Percentiles rank a stretch among this genome's conserved stretches.
Evolutionary conservation across 176 grass and related monocot species (phyloP).

Genomic region (Zoysia japonica): DNA sequence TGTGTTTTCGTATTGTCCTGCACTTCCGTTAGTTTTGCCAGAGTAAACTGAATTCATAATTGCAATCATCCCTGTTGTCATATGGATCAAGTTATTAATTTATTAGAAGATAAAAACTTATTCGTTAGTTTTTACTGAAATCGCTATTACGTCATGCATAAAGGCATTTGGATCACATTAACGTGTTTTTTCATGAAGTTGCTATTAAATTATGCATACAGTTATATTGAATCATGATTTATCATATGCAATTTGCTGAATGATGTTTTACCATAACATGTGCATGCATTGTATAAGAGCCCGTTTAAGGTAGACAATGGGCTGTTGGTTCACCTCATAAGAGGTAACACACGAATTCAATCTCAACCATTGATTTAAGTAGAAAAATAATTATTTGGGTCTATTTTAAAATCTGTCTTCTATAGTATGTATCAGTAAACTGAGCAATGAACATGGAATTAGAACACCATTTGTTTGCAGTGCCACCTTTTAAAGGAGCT

Average conservation of each 20-base stretch:
- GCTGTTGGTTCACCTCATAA: no score
- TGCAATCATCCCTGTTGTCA: not conserved
- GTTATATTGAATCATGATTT: not conserved
- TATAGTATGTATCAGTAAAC: not conserved
- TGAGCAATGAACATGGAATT: not conserved
- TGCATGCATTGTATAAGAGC: not conserved
- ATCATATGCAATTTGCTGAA: not conserved
- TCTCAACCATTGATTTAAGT: no score
- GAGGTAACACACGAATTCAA: no score
- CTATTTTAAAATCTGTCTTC: not conserved
- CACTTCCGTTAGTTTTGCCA: not conserved
- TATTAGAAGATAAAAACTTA: not conserved
- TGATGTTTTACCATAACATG: not conserved
- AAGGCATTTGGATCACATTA: not conserved
- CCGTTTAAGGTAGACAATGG: no score
- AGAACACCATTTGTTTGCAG: not conserved
- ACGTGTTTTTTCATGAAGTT: no score
- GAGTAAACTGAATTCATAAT: not conserved
- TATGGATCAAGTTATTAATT: not conserved
- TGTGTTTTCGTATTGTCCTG: not conserved
- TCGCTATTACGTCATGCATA: not conserved
- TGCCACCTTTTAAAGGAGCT: not conserved
- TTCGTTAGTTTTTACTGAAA: not conserved
- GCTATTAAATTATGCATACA: no score
- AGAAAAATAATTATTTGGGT: no score